phyloP scores from a whole-genome alignment of 2,329 filamentous ascomycete species.

The Paecilomyces niveus region DNA sequence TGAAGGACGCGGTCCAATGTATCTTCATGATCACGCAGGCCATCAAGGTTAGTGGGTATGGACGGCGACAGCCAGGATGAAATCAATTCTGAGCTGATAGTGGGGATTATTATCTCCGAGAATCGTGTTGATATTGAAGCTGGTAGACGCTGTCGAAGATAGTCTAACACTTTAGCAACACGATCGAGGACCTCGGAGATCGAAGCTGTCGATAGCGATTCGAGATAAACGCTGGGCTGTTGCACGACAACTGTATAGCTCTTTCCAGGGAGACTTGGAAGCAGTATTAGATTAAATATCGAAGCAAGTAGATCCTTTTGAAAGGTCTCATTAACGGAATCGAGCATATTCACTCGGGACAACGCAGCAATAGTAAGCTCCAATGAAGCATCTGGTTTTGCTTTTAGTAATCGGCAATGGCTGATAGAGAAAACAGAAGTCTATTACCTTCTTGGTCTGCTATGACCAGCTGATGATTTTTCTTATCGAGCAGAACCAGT shows the following conservation, averaged over 20 bases:
- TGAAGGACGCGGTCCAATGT: constrained; percentile 57
- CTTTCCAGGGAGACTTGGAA: constrained; percentile 15
- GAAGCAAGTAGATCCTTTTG: constrained; percentile 22
- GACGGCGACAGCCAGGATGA: constrained; percentile 66
- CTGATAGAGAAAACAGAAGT: constrained; percentile 4
- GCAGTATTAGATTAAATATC: constrained; percentile 27
- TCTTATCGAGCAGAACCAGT: constrained; percentile 57
- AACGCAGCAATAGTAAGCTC: constrained; percentile 26
- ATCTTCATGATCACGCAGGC: constrained; percentile 64
- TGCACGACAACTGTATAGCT: constrained; percentile 20
- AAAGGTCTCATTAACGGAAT: constrained; percentile 22
- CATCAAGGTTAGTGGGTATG: constrained; percentile 66
- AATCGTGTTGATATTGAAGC: constrained; percentile 46
- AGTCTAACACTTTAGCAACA: constrained; percentile 41
- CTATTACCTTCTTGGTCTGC: constrained; percentile 46
- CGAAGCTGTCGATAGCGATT: constrained; percentile 17
- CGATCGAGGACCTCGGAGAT: constrained; percentile 35
- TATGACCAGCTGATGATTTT: constrained; percentile 51
- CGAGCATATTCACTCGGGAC: constrained; percentile 23
- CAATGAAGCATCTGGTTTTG: constrained; percentile 12
- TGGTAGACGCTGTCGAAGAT: constrained; percentile 46
- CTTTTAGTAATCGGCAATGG: constrained; percentile 3
- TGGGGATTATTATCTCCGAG: constrained; percentile 62
- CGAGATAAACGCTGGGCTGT: constrained; percentile 20
- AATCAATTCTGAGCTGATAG: constrained; percentile 61